Evolutionary conservation across 1,284 basidiomycete species (phyloP).

Genomic region (Cutaneotrichosporon sp.): DNA sequence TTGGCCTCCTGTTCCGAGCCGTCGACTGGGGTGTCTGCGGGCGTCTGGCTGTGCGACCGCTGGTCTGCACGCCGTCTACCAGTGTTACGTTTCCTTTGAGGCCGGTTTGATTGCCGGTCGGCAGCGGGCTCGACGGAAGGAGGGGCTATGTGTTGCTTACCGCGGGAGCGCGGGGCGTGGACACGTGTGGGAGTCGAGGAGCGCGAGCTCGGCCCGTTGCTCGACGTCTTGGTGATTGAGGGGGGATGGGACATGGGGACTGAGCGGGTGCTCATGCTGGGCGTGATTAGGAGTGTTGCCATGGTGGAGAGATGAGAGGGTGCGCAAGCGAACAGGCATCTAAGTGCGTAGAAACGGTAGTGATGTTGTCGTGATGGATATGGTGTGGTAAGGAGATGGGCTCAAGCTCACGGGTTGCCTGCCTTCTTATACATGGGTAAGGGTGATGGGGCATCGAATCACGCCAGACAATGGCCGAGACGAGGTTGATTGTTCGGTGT

Average conservation of each 20-base stretch:
- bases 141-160: background rate
- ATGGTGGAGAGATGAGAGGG: background rate
- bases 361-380: background rate
- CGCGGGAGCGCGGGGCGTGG: slow-evolving; percentile 1
- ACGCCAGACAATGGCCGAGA: no score
- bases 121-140: background rate
- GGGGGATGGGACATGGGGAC: background rate
- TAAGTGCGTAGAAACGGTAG: background rate
- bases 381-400: background rate
- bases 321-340: no score
- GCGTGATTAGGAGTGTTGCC: background rate
- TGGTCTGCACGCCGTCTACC: slow-evolving; percentile 5
- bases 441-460: no score
- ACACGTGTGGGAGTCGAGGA: slow-evolving; percentile 6
- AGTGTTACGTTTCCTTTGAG: slow-evolving; percentile 6
- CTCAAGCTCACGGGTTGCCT: background rate
- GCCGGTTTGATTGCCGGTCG: background rate
- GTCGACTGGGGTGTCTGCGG: background rate
- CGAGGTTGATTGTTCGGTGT: no score
- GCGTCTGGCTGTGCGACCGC: background rate
- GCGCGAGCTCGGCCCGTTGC: background rate
- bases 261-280: slow-evolving; percentile 6
- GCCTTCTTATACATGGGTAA: background rate
- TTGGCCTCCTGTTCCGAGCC: slow-evolving; percentile 10
- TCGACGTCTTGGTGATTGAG: background rate